Base-by-base conservation (phyloP, 176 grass and related monocot genomes). In the Thinopyrum elongatum region DNA sequence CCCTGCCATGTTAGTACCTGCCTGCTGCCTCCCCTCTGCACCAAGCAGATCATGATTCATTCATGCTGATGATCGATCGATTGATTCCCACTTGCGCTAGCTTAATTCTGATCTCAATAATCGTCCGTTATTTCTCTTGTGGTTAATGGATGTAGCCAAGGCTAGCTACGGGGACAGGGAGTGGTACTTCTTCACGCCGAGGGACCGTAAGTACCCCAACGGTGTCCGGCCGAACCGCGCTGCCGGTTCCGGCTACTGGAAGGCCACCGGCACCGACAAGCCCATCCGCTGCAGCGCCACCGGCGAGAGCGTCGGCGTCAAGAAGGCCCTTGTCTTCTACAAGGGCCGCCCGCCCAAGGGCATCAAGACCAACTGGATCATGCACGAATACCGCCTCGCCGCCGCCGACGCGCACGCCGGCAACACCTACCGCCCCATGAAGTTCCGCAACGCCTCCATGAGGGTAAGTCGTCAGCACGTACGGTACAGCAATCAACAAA, bases 311-410 rank as follows among this genome's bases (percentile, higher is more conserved):
- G 90, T 98, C 38, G 95, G 93, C 8, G 93, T 98, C 38, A 98
- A 98, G 91, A 98, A 98, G 87, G 91, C 95, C 3, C 87, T 98
- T 83, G 95, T 98, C 65, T 98, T 98, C 87, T 98, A 98, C 89
- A 87, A 42, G 81, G 95, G 95, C 33, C 92, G 85, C 44, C 95
- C 95, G 19, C 95, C 95, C 28, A 98, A 89, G 80, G 95, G 95
- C 53, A 61, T 86, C 41, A 98, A 98, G 88, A 95, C 95, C 25
- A 89, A 92, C 35, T 98, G 95, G 95, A 98, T 98, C 91, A 98
- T 98, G 95, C 95, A 95, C 47, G 95, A 98, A 78, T 98, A 98
- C 81, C 95, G 95, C 22, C 87, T 98, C 33, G 80, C 85, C 69
- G 69, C 87, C 23, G 80, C 89, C 13, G 86, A 98, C 78, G 87